phyloP scores from a whole-genome alignment of 371 early-diverging fungal genomes.

The Entomophthora muscae region DNA sequence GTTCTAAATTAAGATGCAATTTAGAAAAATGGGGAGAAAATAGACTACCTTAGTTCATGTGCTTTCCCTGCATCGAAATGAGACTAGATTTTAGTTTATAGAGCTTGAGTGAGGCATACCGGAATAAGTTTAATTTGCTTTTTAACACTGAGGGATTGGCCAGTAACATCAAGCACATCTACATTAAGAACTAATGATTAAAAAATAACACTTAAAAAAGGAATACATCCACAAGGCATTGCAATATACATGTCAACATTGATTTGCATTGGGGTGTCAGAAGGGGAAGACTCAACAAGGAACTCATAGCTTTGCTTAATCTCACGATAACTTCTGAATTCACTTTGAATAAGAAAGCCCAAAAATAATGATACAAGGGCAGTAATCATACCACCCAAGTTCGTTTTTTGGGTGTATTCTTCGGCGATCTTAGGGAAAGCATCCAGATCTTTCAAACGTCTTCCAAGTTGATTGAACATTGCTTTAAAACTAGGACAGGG shows the following conservation, averaged over 20 bases:
- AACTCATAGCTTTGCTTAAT: constrained; percentile 56
- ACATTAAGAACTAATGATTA: constrained; percentile 12
- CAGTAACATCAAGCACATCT: constrained; percentile 27
- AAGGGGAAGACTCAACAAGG: constrained; percentile 47
- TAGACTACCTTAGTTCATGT: constrained; percentile 18
- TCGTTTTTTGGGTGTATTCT: constrained; percentile 50
- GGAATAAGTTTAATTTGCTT: constrained; percentile 21
- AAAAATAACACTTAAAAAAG: not conserved
- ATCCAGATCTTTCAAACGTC: constrained; percentile 32
- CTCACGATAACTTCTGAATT: constrained; percentile 38
- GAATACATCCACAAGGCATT: constrained; percentile 62
- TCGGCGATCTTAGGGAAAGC: constrained; percentile 79
- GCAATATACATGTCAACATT: constrained; percentile 79
- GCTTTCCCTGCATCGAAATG: constrained; percentile 24
- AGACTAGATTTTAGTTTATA: constrained; percentile 16
- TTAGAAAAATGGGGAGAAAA: too few species aligned
- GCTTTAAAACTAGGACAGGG: too few species aligned
- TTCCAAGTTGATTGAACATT: too few species aligned
- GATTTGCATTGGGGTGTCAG: constrained; percentile 42
- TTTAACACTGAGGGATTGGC: constrained; percentile 22
- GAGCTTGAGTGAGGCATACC: constrained; percentile 15
- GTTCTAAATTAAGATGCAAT: too few species aligned
- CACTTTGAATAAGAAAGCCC: constrained; percentile 37
- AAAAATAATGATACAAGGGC: constrained; percentile 44
- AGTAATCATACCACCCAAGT: constrained; percentile 66